These are phyloP conservation scores for Rhynchosporium secalis DNA, from an alignment of 2,329 filamentous ascomycete species.

Conservation along the genomic window DNA sequence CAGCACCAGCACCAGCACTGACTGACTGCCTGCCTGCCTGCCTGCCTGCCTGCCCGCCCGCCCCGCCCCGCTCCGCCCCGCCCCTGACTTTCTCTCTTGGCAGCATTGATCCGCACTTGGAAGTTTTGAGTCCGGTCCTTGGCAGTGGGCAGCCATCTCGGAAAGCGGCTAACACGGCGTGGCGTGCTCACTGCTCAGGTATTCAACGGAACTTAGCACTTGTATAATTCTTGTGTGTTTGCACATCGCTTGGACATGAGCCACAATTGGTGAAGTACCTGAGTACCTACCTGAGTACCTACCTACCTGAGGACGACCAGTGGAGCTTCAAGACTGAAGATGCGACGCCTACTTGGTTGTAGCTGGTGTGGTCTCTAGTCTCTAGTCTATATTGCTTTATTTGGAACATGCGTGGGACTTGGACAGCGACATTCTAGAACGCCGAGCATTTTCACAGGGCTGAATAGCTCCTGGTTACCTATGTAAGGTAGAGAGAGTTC, in stretches of 20 bases:
- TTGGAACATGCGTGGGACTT: too few species aligned
- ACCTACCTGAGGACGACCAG: not conserved
- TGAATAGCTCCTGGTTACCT: not conserved
- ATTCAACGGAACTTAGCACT: not conserved
- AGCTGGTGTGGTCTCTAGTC: not conserved
- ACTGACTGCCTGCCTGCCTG: too few species aligned
- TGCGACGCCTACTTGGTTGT: not conserved
- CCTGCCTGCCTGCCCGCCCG: too few species aligned
- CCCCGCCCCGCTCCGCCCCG: not conserved
- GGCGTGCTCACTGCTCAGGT: too few species aligned
- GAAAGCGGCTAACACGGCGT: conserved; percentile 14
- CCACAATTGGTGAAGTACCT: conserved; percentile 12
- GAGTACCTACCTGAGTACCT: too few species aligned
- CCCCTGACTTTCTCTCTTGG: not conserved
- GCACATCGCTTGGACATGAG: conserved; percentile 9
- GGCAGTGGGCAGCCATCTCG: conserved; percentile 7
- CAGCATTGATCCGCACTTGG: not conserved
- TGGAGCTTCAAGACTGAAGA: conserved; percentile 8
- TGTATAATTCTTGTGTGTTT: not conserved
- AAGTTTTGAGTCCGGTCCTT: too few species aligned
- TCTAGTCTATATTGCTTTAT: too few species aligned
- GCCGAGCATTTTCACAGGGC: conserved; percentile 4
- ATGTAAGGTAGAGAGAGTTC: not conserved
- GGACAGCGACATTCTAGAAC: not conserved
- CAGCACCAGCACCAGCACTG: too few species aligned